phyloP scores from a whole-genome alignment of 768 basidiomycete species.

The Gymnopilus dilepis region DNA sequence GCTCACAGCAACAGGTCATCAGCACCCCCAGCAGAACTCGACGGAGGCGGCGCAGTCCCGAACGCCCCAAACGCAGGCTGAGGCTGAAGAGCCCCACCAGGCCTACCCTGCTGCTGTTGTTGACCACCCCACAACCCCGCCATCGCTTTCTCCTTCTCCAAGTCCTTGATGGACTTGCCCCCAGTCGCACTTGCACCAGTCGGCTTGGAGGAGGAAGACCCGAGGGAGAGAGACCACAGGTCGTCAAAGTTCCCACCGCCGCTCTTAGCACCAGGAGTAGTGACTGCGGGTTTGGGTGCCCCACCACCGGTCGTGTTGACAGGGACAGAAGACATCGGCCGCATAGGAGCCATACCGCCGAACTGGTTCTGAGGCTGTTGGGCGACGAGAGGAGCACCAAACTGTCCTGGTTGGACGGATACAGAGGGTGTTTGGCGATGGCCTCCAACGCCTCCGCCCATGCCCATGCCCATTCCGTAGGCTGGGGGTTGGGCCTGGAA shows the following conservation, averaged over 20 bases:
- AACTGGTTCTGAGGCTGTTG: constrained; percentile 37
- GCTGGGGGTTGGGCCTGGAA: constrained; percentile 30
- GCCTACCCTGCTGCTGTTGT: constrained; percentile 22
- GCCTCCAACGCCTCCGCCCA: constrained; percentile 32
- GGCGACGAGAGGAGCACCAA: constrained; percentile 33
- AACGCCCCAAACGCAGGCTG: constrained; percentile 33
- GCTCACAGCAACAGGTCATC: constrained; percentile 34
- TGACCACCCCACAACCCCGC: constrained; percentile 77
- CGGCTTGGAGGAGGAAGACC: constrained; percentile 42
- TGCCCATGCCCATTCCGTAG: constrained; percentile 28
- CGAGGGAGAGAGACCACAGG: constrained; percentile 82
- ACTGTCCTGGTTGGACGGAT: constrained; percentile 36
- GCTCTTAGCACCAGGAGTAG: constrained; percentile 26
- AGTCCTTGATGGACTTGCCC: constrained; percentile 84
- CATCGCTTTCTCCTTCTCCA: constrained; percentile 86
- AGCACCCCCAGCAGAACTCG: constrained; percentile 26
- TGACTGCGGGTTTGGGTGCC: constrained; percentile 42
- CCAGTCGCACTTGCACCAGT: constrained; percentile 30
- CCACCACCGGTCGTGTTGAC: constrained; percentile 30
- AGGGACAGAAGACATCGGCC: constrained; percentile 35
- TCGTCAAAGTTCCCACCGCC: constrained; percentile 74
- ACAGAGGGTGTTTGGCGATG: constrained; percentile 44
- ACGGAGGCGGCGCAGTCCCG: constrained; percentile 31
- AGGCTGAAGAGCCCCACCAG: constrained; percentile 19
- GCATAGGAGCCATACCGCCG: constrained; percentile 36